A percentile compares a stretch with the other conserved stretches of the same genome.
Evolutionary conservation across 768 basidiomycete genomes (phyloP).

Genomic region (Lentinus brumalis): DNA sequence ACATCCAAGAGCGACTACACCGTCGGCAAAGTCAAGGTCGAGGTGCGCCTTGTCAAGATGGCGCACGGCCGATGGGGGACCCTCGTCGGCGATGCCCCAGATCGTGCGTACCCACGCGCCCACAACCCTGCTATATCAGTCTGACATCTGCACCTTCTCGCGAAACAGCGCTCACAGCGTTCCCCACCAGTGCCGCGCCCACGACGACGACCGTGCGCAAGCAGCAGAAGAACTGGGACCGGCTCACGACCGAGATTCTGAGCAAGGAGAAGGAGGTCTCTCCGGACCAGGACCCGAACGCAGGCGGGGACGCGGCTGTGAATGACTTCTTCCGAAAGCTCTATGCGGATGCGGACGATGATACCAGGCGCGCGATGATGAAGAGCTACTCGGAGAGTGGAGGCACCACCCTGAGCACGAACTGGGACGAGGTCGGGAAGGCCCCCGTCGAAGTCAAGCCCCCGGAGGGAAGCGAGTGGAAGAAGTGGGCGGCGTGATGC

Average conservation of each 20-base stretch:
- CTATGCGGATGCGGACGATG: slow-evolving; percentile 87
- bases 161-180: slow-evolving; percentile 13
- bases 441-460: slow-evolving; percentile 74
- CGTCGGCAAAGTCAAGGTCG: slow-evolving; percentile 87
- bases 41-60: slow-evolving; percentile 75
- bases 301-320: slow-evolving; percentile 83
- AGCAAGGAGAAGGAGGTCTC: slow-evolving; percentile 68
- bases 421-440: slow-evolving; percentile 89
- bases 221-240: slow-evolving; percentile 87
- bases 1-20: slow-evolving; percentile 59
- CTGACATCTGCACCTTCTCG: neutral
- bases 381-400: slow-evolving; percentile 96
- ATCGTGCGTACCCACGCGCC: slow-evolving; percentile 54
- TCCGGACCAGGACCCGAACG: slow-evolving; percentile 81
- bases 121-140: slow-evolving; percentile 27
- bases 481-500: slow-evolving; percentile 57
- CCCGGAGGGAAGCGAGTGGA: slow-evolving; percentile 83
- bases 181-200: slow-evolving; percentile 38
- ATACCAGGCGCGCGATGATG: slow-evolving; percentile 94
- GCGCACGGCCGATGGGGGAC: slow-evolving; percentile 70
- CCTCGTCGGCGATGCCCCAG: slow-evolving; percentile 73
- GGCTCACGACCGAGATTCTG: slow-evolving; percentile 69
- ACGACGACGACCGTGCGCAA: slow-evolving; percentile 36
- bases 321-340: slow-evolving; percentile 92
- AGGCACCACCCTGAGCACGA: slow-evolving; percentile 93